Evolutionary conservation across 1,284 basidiomycete genomes (phyloP), one percentile per base, ranked within the genome.

Genomic region (Cryptococcus jaspeensis): DNA sequence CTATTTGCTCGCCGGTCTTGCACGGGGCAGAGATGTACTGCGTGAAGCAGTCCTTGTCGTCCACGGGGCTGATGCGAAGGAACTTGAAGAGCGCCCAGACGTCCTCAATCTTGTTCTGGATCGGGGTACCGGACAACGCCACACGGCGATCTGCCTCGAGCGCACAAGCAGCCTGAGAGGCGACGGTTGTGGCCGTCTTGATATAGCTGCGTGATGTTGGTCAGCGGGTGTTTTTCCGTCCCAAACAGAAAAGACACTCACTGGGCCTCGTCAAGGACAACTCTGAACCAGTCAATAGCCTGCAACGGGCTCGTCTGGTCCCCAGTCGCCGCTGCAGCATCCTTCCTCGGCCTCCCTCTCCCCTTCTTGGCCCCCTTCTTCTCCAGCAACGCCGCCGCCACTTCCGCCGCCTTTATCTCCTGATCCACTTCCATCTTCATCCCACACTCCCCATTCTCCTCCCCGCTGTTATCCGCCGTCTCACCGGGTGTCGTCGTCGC

Each of bases 191-290:
- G 1, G 90, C 87, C 77, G 98, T 95, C 78, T 99, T 99, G 80
- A 99, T 99, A 61, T 87, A 94, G 71, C 92, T 96, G 63, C 20
- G 11, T 6, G 9, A 37, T 11, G 16, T n/a, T 3, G 9, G n/a
- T 37, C 38, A 23, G 18, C n/a, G n/a, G n/a, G n/a, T n/a, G n/a
- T n/a, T n/a, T n/a, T n/a, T n/a, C n/a, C n/a, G 22, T 39, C 1
- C 13, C 11, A n/a, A 13, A 15, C 11, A 37, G 23, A 16, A 15
- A 35, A 15, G 20, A 40, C 2, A 80, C 91, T 80, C 77, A 95
- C 92, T 98, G 94, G 36, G 96, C 96, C 79, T 99, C 96, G 73
- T 99, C 96, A 11, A 99, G 84, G 11, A 99, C 94, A 25, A 99
- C 88, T 56, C 96, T 83, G 79, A 97, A 99, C 96, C 96, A 99